phyloP scores from a whole-genome alignment of 2,329 filamentous ascomycete species.

The Scytalidium sp. region DNA sequence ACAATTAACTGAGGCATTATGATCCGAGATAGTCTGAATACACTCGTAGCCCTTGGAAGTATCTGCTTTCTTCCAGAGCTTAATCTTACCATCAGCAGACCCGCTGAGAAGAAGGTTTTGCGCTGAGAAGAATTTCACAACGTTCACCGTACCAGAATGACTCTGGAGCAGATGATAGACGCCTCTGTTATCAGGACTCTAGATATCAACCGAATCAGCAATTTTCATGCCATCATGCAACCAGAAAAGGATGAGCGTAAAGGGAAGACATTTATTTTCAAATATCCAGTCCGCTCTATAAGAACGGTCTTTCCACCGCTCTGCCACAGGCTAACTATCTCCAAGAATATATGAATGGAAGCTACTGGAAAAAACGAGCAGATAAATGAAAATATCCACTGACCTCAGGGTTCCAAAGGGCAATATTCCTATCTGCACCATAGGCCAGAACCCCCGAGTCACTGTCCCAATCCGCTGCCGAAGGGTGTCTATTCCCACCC shows the following conservation, averaged over 20 bases:
- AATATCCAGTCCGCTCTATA: no score
- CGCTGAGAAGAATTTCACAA: constrained; percentile 69
- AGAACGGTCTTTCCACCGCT: no score
- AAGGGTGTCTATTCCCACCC: constrained; percentile 87
- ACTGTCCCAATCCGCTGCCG: constrained; percentile 83
- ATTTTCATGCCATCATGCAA: constrained; percentile 1
- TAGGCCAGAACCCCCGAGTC: constrained; percentile 73
- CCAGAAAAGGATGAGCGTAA: not conserved
- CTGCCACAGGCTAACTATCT: no score
- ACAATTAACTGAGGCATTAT: constrained; percentile 74
- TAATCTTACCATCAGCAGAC: constrained; percentile 74
- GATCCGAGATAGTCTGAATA: constrained; percentile 59
- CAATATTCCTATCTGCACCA: constrained; percentile 85
- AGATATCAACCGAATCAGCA: constrained; percentile 7
- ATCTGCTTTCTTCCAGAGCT: constrained; percentile 61
- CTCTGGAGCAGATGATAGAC: constrained; percentile 67
- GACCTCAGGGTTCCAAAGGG: constrained; percentile 80
- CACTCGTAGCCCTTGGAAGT: constrained; percentile 28
- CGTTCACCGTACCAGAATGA: constrained; percentile 78
- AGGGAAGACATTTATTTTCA: no score
- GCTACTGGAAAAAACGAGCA: no score
- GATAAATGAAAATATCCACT: constrained; percentile 25
- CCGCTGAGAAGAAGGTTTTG: constrained; percentile 70
- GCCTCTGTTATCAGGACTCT: constrained; percentile 41
- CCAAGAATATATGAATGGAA: no score